Base-by-base conservation (phyloP, 2,329 filamentous ascomycete species). In the Fusarium fujikuroi region DNA sequence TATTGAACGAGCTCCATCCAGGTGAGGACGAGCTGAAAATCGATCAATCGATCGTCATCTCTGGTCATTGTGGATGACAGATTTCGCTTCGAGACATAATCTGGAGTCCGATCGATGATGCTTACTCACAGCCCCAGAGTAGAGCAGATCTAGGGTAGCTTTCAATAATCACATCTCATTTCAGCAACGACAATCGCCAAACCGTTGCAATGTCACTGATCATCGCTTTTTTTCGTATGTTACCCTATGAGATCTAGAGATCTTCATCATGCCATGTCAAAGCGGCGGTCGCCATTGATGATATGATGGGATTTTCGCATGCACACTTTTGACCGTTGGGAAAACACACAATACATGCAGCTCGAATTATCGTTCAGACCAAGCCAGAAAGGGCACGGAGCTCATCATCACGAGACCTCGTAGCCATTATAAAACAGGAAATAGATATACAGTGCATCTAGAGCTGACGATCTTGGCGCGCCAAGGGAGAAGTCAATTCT, bases 391-490 rank as follows among this genome's bases (percentile, higher is more conserved):
- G 16, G 52, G n/a, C 5, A 43, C 56, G 60, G 42, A 57, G 58
- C 42, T 16, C 16, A 36, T 7, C 47, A 65, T 57, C 58, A 66
- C 37, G 34, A 62, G 47, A 74, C 37, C 25, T 19, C 6, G 37
- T 19, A 16, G 18, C 34, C 10, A 18, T 7, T 3, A 30, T 47
- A 23, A 28, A 73, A 44, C 28, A 47, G 36, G 67, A 60, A 44
- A 68, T 46, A 43, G 44, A 73, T 71, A 18, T 52, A 37, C 64
- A 25, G 25, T 30, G 46, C 25, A 67, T 58, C 53, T 19, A 54
- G 34, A 52, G 58, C 60, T 46, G 70, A 57, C 54, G 70, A 73
- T 63, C 61, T 71, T 73, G 52, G 66, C 61, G 70, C 46, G 66
- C 46, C 50, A 37, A 30, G 28, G n/a, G 25, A n/a, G 34, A 64